A percentile compares a stretch with the other conserved stretches of the same genome.
Evolutionary conservation across 1,139 yeast genomes (phyloP).

Genomic region (Yarrowia galli): DNA sequence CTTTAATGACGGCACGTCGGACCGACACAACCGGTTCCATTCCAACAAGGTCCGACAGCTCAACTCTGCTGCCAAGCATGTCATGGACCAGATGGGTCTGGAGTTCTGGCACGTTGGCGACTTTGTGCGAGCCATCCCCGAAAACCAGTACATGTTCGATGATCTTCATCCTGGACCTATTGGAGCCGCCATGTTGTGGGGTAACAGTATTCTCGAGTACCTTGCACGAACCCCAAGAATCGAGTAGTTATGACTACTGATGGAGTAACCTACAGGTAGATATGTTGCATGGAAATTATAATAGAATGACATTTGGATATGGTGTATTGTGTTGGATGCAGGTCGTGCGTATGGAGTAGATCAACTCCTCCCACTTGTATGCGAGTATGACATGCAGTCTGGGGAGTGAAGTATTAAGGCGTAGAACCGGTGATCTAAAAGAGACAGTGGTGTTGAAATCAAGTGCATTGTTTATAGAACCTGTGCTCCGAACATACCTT

Average conservation of each 20-base stretch:
- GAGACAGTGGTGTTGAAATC: no score
- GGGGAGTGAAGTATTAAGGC: background rate
- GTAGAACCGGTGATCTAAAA: background rate
- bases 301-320: background rate
- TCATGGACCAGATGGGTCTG: conserved; percentile 18
- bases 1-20: conserved; percentile 39
- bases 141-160: conserved; percentile 41
- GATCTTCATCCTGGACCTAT: conserved; percentile 41
- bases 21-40: conserved; percentile 40
- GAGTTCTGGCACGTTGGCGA: conserved; percentile 42
- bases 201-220: conserved; percentile 41
- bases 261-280: background rate
- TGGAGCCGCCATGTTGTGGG: conserved; percentile 41
- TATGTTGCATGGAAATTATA: background rate
- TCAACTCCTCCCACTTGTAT: background rate
- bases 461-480: no score
- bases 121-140: conserved; percentile 41
- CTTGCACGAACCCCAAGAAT: conserved; percentile 40
- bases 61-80: conserved; percentile 39
- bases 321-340: background rate
- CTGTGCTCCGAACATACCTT: no score
- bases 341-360: background rate
- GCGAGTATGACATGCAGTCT: background rate
- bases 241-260: no score
- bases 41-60: conserved; percentile 41